Percentiles rank a stretch among this genome's conserved stretches.
Evolutionary conservation across 352 stramenopile genomes (phyloP).

Genomic region (Elongisporangium anandrum): DNA sequence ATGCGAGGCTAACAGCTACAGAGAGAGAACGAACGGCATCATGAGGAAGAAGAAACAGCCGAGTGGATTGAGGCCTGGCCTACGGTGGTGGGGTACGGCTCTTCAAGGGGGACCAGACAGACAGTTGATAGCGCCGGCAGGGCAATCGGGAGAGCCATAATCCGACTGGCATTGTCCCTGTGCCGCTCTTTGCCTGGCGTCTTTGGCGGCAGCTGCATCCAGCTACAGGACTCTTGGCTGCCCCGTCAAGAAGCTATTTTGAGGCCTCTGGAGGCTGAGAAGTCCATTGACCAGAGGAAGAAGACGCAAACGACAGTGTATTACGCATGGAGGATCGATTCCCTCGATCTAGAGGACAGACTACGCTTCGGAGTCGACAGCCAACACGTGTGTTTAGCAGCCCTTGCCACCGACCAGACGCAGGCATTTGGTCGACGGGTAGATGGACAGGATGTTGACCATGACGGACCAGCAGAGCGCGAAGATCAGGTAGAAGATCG

Average conservation of each 20-base stretch:
- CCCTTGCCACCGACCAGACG: conserved; percentile 21
- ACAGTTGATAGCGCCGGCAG: neutral
- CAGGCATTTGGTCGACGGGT: conserved; percentile 20
- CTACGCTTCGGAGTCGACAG: neutral
- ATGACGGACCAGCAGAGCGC: conserved; percentile 22
- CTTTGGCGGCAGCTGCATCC: neutral
- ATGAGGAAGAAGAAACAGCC: neutral
- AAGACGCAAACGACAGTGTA: neutral
- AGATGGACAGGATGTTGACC: conserved; percentile 33
- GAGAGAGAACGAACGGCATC: neutral
- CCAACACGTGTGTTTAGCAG: conserved; percentile 11
- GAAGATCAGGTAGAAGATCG: conserved; percentile 29
- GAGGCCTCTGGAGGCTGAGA: too few relatives aligned
- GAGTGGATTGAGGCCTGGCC: too few relatives aligned
- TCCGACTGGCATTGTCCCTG: neutral
- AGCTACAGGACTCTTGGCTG: neutral
- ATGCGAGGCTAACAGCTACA: neutral
- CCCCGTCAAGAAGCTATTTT: neutral
- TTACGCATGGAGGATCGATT: neutral
- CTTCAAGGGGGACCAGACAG: neutral
- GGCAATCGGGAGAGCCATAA: neutral
- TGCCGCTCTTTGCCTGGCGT: neutral
- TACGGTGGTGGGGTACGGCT: neutral
- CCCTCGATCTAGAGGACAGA: too few relatives aligned
- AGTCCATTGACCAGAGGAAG: neutral